phyloP scores from a whole-genome alignment of 1,284 basidiomycete species.

The Marasmius sp. region DNA sequence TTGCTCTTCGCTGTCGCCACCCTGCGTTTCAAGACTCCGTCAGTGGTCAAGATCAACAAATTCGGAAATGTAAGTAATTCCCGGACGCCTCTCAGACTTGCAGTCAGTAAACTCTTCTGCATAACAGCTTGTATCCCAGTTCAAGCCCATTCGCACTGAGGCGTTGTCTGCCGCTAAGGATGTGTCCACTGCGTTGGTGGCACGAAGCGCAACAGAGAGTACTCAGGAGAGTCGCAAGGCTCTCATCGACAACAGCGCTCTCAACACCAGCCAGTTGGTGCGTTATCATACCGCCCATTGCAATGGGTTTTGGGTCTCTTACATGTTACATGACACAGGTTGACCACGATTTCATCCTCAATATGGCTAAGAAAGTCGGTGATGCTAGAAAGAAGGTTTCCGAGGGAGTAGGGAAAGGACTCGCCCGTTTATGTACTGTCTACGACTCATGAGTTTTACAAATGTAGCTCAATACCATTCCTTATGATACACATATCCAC shows the following conservation, averaged over 20 bases:
- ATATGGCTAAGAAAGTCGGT: constrained; percentile 60
- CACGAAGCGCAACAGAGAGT: constrained; percentile 49
- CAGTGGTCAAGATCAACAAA: constrained; percentile 71
- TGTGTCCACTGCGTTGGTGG: constrained; percentile 52
- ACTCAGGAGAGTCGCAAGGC: constrained; percentile 50
- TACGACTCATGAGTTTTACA: constrained; percentile 26
- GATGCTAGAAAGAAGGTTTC: constrained; percentile 69
- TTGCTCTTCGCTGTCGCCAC: constrained; percentile 66
- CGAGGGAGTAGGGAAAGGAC: constrained; percentile 72
- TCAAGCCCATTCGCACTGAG: constrained; percentile 60
- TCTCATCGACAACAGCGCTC: constrained; percentile 52
- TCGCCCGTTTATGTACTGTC: constrained; percentile 50
- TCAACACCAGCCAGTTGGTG: constrained; percentile 43
- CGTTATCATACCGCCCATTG: constrained; percentile 6
- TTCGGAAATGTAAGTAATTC: constrained; percentile 54
- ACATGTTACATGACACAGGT: constrained; percentile 41
- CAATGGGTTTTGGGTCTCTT: not conserved
- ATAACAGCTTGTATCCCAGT: constrained; percentile 57
- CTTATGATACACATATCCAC: not conserved
- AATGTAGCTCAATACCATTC: not conserved
- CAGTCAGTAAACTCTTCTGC: constrained; percentile 2
- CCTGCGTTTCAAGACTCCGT: constrained; percentile 65
- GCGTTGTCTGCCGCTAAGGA: constrained; percentile 53
- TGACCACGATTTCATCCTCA: constrained; percentile 62
- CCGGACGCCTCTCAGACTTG: not conserved